Conservation (phyloP, 2,329 filamentous ascomycete genomes). For the Colletotrichum sp. region DNA sequence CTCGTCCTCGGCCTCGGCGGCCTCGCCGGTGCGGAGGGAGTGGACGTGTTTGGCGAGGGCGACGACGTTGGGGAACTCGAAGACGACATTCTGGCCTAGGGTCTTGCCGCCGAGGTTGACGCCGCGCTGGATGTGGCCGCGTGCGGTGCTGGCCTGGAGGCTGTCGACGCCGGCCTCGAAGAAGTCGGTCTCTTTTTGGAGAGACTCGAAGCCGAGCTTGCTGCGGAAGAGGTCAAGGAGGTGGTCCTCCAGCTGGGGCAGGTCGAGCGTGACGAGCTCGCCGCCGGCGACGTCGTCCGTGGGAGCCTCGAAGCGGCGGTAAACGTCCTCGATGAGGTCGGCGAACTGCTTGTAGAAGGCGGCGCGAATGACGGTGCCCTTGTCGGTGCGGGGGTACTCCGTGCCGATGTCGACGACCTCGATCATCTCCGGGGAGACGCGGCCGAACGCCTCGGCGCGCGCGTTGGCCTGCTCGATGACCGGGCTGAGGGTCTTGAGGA, state of each 20-base stretch:
- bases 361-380: slow-evolving; percentile 51
- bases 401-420: slow-evolving; percentile 48
- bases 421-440: slow-evolving; percentile 58
- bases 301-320: slow-evolving; percentile 20
- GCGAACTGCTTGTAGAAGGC: slow-evolving; percentile 50
- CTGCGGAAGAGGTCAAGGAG: slow-evolving; percentile 25
- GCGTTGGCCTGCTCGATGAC: slow-evolving; percentile 56
- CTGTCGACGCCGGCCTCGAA: slow-evolving; percentile 51
- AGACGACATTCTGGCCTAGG: slow-evolving; percentile 42
- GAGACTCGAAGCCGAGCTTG: slow-evolving; percentile 31
- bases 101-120: slow-evolving; percentile 37
- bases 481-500: slow-evolving; percentile 53
- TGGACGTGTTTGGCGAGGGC: slow-evolving; percentile 36
- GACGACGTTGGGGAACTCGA: slow-evolving; percentile 42
- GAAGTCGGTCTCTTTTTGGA: slow-evolving; percentile 38
- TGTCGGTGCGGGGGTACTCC: slow-evolving; percentile 52
- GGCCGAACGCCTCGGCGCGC: slow-evolving; percentile 54
- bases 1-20: slow-evolving; percentile 24
- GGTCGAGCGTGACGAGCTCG: slow-evolving; percentile 6
- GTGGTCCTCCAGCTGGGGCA: slow-evolving; percentile 29
- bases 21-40: slow-evolving; percentile 24
- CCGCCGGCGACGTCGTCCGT: not conserved
- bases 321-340: slow-evolving; percentile 42
- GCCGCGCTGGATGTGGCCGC: slow-evolving; percentile 42
- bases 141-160: slow-evolving; percentile 48